Evolutionary conservation across 2,329 filamentous ascomycete genomes (phyloP).

Genomic region (Sclerotinia sclerotiorum): DNA sequence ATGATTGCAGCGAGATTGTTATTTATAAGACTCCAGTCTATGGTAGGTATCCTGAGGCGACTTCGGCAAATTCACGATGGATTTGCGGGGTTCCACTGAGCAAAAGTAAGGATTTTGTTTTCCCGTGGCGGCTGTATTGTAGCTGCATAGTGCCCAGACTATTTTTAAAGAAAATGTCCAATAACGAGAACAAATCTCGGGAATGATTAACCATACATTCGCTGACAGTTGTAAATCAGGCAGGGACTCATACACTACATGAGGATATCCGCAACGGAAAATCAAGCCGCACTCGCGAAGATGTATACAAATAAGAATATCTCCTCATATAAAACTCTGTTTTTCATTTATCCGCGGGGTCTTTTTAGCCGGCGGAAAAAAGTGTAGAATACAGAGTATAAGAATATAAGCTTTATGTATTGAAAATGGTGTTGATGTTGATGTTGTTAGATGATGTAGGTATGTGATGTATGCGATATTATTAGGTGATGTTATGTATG

Average conservation of each 20-base stretch:
- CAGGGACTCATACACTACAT: neutral
- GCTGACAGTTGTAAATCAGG: neutral
- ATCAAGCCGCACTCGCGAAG: conserved; percentile 9
- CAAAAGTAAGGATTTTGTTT: conserved; percentile 8
- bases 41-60: neutral
- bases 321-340: neutral
- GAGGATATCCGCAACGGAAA: neutral
- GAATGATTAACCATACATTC: neutral
- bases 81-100: conserved; percentile 15
- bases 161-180: neutral
- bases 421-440: neutral
- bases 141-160: conserved; percentile 1
- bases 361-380: neutral
- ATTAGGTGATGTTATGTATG: no score
- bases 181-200: conserved; percentile 4
- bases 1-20: neutral
- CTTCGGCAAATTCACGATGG: neutral
- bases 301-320: neutral
- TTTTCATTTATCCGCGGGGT: neutral
- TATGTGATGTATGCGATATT: neutral
- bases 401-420: neutral
- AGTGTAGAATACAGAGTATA: neutral
- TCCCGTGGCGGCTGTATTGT: conserved; percentile 21
- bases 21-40: neutral
- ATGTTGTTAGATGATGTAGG: no score